Evolutionary conservation across 2,329 filamentous ascomycete genomes (phyloP).

Genomic region (Fusarium sp.): DNA sequence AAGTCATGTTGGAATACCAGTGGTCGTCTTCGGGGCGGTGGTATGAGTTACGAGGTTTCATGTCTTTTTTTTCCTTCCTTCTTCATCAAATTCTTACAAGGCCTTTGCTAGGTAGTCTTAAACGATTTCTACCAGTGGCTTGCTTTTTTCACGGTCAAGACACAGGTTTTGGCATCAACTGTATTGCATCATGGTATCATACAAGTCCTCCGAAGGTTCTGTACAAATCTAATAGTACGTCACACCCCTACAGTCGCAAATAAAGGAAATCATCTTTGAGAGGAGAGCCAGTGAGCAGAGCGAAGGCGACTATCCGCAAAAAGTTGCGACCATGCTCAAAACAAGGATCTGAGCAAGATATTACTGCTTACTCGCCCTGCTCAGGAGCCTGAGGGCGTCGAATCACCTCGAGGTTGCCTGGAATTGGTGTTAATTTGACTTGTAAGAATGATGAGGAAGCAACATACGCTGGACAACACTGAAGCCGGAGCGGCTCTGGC

Average conservation of each 20-base stretch:
- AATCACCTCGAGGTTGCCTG: slow-evolving; percentile 60
- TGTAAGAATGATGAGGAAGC: slow-evolving; percentile 3
- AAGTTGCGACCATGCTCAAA: slow-evolving; percentile 4
- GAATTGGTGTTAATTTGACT: slow-evolving; percentile 27
- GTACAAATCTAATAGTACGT: slow-evolving; percentile 39
- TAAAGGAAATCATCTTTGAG: slow-evolving; percentile 36
- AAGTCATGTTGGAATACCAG: neutral
- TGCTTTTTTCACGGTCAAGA: neutral
- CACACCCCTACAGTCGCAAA: slow-evolving; percentile 36
- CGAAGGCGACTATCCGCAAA: slow-evolving; percentile 2
- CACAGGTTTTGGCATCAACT: slow-evolving; percentile 22
- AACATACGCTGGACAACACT: slow-evolving; percentile 84
- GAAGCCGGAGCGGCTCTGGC: slow-evolving; percentile 71
- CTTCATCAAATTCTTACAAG: neutral
- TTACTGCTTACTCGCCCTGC: slow-evolving; percentile 38
- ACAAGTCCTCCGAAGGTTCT: slow-evolving; percentile 33
- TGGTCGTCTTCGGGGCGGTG: neutral
- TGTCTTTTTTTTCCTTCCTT: neutral
- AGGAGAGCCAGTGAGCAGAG: slow-evolving; percentile 29
- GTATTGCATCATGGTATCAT: slow-evolving; percentile 45
- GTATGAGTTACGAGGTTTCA: neutral
- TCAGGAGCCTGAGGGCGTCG: slow-evolving; percentile 52
- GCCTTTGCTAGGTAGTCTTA: neutral
- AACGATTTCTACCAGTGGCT: neutral
- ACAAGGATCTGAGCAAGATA: neutral